Evolutionary conservation across 1,139 yeast genomes (phyloP).

Genomic region (Blastobotrys capitulatus): DNA sequence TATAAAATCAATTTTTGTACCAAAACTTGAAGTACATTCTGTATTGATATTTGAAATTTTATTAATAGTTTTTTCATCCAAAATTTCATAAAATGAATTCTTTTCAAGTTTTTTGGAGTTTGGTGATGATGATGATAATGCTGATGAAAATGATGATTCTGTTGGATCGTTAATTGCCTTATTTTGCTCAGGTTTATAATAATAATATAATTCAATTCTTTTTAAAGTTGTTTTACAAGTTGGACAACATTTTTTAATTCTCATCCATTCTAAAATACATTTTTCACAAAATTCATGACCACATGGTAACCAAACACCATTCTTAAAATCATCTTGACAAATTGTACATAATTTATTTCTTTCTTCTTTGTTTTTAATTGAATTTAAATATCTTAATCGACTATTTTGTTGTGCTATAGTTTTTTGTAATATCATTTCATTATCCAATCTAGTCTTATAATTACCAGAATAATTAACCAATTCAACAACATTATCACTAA

Average conservation of each 20-base stretch:
- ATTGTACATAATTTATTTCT: conserved; percentile 58
- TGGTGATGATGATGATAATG: too few relatives aligned
- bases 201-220: conserved; percentile 43
- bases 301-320: conserved; percentile 79
- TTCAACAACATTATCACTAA: conserved; percentile 68
- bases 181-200: too few relatives aligned
- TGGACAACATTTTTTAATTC: conserved; percentile 57
- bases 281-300: conserved; percentile 85
- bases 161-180: too few relatives aligned
- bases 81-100: conserved; percentile 4
- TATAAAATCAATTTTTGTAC: conserved; percentile 81
- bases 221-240: conserved; percentile 57
- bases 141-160: too few relatives aligned
- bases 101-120: too few relatives aligned
- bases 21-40: conserved; percentile 26
- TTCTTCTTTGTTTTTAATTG: conserved; percentile 36
- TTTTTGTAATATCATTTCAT: conserved; percentile 15
- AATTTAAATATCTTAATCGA: conserved; percentile 54
- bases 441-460: conserved; percentile 16
- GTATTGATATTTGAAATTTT: background rate
- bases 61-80: background rate
- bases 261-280: conserved; percentile 72
- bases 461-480: conserved; percentile 14
- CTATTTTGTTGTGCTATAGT: conserved; percentile 22
- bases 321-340: conserved; percentile 61